phyloP scores from a whole-genome alignment of 2,329 filamentous ascomycete genomes.

The Metarhizium humberi region DNA sequence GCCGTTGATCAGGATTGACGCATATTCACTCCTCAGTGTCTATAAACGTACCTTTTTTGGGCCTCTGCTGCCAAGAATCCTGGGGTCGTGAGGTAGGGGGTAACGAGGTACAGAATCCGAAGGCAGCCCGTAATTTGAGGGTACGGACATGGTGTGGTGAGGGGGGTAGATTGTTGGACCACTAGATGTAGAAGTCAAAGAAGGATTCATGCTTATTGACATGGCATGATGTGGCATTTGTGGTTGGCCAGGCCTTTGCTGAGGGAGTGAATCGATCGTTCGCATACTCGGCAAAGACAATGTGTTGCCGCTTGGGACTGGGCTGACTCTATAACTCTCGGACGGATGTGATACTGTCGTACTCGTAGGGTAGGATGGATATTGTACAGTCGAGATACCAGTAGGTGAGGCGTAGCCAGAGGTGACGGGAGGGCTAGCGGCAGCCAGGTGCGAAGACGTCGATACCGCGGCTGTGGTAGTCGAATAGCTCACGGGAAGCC shows the following conservation, averaged over 20 bases:
- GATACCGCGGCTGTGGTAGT: slow-evolving; percentile 4
- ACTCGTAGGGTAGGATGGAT: slow-evolving; percentile 20
- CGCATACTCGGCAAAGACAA: slow-evolving; percentile 32
- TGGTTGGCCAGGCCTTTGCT: slow-evolving; percentile 14
- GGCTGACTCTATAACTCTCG: slow-evolving; percentile 21
- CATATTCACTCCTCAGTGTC: not conserved
- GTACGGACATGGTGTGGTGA: slow-evolving; percentile 25
- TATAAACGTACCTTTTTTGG: slow-evolving; percentile 46
- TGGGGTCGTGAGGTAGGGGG: slow-evolving; percentile 38
- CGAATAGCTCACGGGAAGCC: slow-evolving; percentile 19
- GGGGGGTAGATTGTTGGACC: slow-evolving; percentile 34
- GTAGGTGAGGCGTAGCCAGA: slow-evolving; percentile 12
- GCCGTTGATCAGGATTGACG: not conserved
- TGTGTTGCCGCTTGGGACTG: slow-evolving; percentile 16
- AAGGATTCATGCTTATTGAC: slow-evolving; percentile 25
- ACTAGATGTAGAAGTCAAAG: slow-evolving; percentile 17
- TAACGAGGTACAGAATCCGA: slow-evolving; percentile 35
- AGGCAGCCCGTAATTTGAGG: slow-evolving; percentile 30
- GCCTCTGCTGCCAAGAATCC: slow-evolving; percentile 36
- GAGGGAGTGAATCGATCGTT: slow-evolving; percentile 26
- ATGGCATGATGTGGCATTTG: slow-evolving; percentile 24
- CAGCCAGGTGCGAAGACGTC: slow-evolving; percentile 6
- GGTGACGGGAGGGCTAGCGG: slow-evolving; percentile 5
- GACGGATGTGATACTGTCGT: slow-evolving; percentile 14
- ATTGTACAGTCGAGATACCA: slow-evolving; percentile 17